Evolutionary conservation across 2,329 filamentous ascomycete genomes (phyloP), one percentile per base, ranked within the genome.

Genomic region (Ciborinia camelliae): DNA sequence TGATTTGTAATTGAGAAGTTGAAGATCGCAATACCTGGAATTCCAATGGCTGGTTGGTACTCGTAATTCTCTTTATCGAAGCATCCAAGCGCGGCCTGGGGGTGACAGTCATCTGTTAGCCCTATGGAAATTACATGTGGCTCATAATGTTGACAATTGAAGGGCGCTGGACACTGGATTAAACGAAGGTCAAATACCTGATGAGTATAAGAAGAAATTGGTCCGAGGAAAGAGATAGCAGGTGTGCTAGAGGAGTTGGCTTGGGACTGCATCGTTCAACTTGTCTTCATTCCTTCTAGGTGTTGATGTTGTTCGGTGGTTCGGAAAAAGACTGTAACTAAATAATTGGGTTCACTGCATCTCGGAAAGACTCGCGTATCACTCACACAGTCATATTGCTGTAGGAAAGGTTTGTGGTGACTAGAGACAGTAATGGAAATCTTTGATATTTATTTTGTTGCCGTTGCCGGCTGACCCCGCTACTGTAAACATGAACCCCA

Each of bases 171-270:
- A 28, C 62, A 64, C 50, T 64, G 41, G 54, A 64, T 64, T 59
- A 64, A 64, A 66, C 65, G 68, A 72, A 50, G 67, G 32, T 67
- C 66, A 48, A 66, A 53, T 73, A 89, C 87, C 82, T 90, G 87
- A 75, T 90, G 87, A 35, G 87, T 89, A 73, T 89, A 90, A 41
- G 86, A 89, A 30, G 85, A 85, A 70, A 80, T 76, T 4, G 87
- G 87, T 9, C 87, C 87, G 37, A 90, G 76, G 72, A 85, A 90
- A 50, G 85, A 82, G 32, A 86, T 77, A 45, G 72, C 76, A 30
- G 74, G 73, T 18, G 55, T 52, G 48, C 45, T 43, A 26, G 59
- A 43, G 61, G 55, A 47, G 30, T 43, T 53, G 30, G 12, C 61
- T 62, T 20, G 41, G 51, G 58, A 54, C 59, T 62, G 58, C 63